Evolutionary conservation across 2,329 filamentous ascomycete genomes (phyloP), one percentile per base, ranked within the genome.

Genomic region (Lasiodiplodia sp.): DNA sequence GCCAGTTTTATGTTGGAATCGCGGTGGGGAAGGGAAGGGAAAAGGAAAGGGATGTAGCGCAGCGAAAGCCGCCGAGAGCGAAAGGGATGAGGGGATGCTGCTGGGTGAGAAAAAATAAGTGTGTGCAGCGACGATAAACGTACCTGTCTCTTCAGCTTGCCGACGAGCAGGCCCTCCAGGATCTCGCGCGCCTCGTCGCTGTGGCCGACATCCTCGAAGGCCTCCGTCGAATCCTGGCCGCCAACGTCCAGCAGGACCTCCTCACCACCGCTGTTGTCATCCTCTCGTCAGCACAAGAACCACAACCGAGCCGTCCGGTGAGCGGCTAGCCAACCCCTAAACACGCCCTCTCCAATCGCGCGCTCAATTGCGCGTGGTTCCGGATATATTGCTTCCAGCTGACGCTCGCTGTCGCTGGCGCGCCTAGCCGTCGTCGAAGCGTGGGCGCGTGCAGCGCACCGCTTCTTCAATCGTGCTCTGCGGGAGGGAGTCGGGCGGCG

Each of bases 201-300:
- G 91, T 99, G 96, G 79, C 96, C 96, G 78, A 99, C 96, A 83
- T 99, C 96, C 86, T 99, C 96, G 80, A 99, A 99, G 71, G 96
- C 95, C 85, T 98, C 96, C 76, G 95, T 97, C 77, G 92, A 92
- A 82, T 99, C 96, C 85, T 97, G 94, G 75, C 96, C 96, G 78
- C 87, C 96, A 72, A 98, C 94, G 75, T 99, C 96, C 75, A 99
- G 91, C 72, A 99, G 86, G 75, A 99, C 96, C 86, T 99, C 96
- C 85, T 99, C 96, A 85, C 96, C 96, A 86, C 96, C 96, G 76
- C 96, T 98, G 78, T 72, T 47, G 28, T 52, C 37, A 28, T 56
- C 8, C 44, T 47, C 16, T 25, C 34, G 66, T 68, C 66, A 68
- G 66, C 66, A 44, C 14, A 47, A 47, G 44, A 47, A 21, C 2